phyloP scores from a whole-genome alignment of 2,329 filamentous ascomycete genomes.

The Botrytis tulipae region DNA sequence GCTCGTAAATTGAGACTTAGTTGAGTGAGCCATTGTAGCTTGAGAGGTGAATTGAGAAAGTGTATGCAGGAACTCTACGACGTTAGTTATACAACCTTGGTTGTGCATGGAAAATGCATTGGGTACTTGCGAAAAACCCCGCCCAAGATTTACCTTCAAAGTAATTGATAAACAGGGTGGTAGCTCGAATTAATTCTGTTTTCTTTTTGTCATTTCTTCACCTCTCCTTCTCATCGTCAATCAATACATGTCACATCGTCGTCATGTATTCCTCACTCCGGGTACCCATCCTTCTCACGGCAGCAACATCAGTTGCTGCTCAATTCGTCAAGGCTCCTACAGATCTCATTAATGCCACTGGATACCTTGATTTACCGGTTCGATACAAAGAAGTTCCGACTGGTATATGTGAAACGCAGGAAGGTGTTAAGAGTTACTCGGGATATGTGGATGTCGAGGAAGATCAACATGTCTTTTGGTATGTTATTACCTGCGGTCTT shows the following conservation, averaged over 20 bases:
- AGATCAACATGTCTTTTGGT: conserved; percentile 44
- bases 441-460: conserved; percentile 45
- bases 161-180: neutral
- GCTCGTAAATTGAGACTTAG: neutral
- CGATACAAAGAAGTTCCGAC: conserved; percentile 49
- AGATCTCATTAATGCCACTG: conserved; percentile 40
- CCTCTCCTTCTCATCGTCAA: neutral
- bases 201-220: neutral
- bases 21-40: neutral
- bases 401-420: conserved; percentile 47
- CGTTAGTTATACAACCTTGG: neutral
- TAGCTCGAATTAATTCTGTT: neutral
- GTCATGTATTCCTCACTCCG: conserved; percentile 11
- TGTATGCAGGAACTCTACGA: neutral
- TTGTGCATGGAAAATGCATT: neutral
- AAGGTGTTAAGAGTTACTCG: conserved; percentile 44
- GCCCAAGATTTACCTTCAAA: neutral
- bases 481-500: neutral
- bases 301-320: conserved; percentile 20
- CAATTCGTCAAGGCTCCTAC: conserved; percentile 43
- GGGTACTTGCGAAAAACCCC: neutral
- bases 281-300: neutral
- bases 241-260: neutral
- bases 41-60: neutral
- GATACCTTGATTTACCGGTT: conserved; percentile 43